Conservation (phyloP, 129 eudicot genomes). For the carrot (Daucus carota) region DH1_v3.0 NC_030386.2:24470001-24470500, state of each 20-base stretch:
- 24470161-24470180: constrained; percentile 94
- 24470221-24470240: not conserved
- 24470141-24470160: constrained; percentile 86
- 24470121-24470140: constrained; percentile 86
- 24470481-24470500: constrained; percentile 83
- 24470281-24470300: not conserved
- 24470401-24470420: not conserved
- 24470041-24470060: constrained; percentile 54
- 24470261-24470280: not conserved
- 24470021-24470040: constrained; percentile 61
- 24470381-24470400: not conserved
- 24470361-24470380: not conserved
- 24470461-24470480: constrained; percentile 63
- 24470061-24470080: constrained; percentile 83
- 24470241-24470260: not conserved
- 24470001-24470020: constrained; percentile 53
- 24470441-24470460: constrained; percentile 80
- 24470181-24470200: constrained; percentile 36
- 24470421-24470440: not conserved
- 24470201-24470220: not conserved
- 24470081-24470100: constrained; percentile 85
- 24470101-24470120: constrained; percentile 70
- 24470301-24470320: not conserved
- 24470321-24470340: not conserved
- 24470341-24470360: not conserved